Conservation (phyloP, 345 rosid genomes). For the Salix suchowensis region DNA sequence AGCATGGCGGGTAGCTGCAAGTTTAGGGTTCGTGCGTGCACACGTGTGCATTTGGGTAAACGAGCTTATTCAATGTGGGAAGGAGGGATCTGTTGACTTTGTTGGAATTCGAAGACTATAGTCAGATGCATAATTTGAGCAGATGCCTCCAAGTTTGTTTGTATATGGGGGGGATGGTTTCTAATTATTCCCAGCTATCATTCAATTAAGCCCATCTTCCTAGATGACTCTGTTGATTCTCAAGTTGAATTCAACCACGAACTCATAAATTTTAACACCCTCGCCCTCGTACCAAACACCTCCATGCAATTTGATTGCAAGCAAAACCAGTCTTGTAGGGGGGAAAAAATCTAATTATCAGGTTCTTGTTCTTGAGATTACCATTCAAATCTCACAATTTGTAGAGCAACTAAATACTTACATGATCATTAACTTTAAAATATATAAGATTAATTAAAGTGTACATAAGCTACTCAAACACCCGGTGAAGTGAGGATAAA, state of each 20-base stretch:
- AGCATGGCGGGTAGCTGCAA: neutral
- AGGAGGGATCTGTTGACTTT: neutral
- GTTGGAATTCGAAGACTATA: neutral
- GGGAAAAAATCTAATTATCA: neutral
- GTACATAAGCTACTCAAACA: accelerated
- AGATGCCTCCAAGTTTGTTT: neutral
- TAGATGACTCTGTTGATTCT: constrained; percentile 8
- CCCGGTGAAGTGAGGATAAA: neutral
- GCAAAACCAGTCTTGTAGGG: neutral
- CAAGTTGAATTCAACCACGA: constrained; percentile 10
- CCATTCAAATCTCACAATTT: no score
- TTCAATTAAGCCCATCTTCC: neutral
- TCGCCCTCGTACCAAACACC: neutral
- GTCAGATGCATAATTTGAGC: neutral
- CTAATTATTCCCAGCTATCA: neutral
- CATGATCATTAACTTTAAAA: no score
- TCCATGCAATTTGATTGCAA: neutral
- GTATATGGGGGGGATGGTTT: neutral
- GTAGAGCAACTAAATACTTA: accelerated
- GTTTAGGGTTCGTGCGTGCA: neutral
- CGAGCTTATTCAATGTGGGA: neutral
- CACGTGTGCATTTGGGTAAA: constrained; percentile 4
- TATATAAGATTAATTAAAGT: accelerated
- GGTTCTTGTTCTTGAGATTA: no score
- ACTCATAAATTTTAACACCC: neutral